phyloP scores from a whole-genome alignment of 2,329 filamentous ascomycete species.

The Monosporascus sp. region DNA sequence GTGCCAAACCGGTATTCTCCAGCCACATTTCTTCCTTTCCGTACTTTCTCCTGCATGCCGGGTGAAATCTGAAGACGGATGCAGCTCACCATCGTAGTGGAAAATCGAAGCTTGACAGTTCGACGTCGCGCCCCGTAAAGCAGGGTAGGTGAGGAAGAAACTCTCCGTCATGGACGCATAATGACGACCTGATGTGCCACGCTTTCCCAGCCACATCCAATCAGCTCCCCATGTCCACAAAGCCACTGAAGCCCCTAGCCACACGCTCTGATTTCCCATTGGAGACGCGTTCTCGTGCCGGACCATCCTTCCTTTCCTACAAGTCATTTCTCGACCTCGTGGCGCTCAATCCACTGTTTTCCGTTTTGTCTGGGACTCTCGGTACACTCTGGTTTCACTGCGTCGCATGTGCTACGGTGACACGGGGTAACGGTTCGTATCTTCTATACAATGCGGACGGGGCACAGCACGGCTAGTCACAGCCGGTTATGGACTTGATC shows the following conservation, averaged over 20 bases:
- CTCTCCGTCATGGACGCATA: too few relatives aligned
- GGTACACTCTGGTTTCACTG: background rate
- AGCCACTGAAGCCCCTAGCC: background rate
- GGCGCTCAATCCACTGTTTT: background rate
- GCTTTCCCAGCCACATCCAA: background rate
- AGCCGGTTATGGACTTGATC: background rate
- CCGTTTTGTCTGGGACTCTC: background rate
- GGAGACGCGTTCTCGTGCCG: background rate
- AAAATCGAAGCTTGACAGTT: background rate
- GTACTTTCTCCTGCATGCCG: background rate
- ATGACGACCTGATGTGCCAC: background rate
- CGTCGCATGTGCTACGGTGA: background rate
- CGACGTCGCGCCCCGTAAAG: background rate
- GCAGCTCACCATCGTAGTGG: background rate
- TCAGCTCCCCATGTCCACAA: background rate
- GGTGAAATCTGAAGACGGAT: background rate
- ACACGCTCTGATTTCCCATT: background rate
- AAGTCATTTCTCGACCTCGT: background rate
- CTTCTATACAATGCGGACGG: background rate
- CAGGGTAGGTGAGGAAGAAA: background rate
- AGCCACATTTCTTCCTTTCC: background rate
- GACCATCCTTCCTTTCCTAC: too few relatives aligned
- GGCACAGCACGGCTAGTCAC: too few relatives aligned
- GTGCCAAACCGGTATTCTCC: background rate
- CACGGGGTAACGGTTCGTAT: background rate